Percentiles rank a stretch among this genome's conserved stretches.
These are phyloP conservation scores for Thermothelomyces thermophilus DNA, from an alignment of 2,329 filamentous ascomycete species.

Conservation along the genomic window DNA sequence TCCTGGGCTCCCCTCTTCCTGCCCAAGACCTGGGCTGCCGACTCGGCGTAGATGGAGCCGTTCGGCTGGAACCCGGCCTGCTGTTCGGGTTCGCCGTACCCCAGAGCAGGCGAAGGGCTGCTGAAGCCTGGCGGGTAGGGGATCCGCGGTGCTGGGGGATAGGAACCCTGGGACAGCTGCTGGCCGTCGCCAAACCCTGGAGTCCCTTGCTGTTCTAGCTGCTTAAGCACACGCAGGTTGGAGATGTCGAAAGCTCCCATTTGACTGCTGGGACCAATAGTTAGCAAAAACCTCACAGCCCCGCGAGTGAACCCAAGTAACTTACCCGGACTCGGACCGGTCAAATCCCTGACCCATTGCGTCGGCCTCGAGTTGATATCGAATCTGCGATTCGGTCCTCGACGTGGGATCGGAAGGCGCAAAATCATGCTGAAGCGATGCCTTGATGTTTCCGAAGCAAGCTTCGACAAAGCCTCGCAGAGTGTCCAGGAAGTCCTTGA, in stretches of 20 bases:
- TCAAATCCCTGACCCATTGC: conserved; percentile 8
- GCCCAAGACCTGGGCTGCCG: conserved; percentile 18
- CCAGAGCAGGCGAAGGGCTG: background rate
- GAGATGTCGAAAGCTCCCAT: background rate
- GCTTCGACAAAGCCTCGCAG: conserved; percentile 9
- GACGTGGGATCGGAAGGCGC: conserved; percentile 7
- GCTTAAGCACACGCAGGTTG: conserved; percentile 5
- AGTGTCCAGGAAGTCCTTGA: conserved; percentile 7
- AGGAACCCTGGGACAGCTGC: conserved; percentile 1
- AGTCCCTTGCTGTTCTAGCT: conserved; percentile 4
- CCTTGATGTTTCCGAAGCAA: conserved; percentile 12
- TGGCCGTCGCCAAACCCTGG: background rate
- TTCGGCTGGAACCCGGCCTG: conserved; percentile 10
- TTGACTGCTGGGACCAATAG: background rate
- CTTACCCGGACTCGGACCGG: conserved; percentile 5
- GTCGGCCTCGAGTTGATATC: conserved; percentile 22
- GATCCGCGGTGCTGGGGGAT: conserved; percentile 9
- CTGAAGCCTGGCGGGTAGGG: conserved; percentile 15
- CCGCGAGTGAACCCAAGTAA: background rate
- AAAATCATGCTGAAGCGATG: conserved; percentile 1
- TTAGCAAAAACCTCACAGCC: background rate
- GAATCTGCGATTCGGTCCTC: conserved; percentile 19
- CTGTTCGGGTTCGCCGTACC: conserved; percentile 9
- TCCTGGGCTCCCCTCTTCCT: conserved; percentile 16
- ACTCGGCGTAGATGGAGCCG: conserved; percentile 20